Evolutionary conservation across 306 rosid species (phyloP), one percentile per base, ranked within the genome.

Genomic region (Cucurbita pepo): DNA sequence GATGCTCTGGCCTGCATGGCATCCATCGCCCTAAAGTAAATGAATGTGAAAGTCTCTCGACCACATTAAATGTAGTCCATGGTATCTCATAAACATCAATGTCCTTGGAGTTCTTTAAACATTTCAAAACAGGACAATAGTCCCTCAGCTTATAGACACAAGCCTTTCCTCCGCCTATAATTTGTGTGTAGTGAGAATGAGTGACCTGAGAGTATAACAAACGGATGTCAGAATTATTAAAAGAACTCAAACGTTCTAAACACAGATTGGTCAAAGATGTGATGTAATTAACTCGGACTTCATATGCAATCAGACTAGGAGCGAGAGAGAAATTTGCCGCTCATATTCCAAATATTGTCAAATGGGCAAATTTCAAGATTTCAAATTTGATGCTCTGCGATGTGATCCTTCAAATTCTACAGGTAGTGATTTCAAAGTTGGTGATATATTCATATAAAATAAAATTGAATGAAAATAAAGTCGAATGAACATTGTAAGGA

Each of bases 171-270:
- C 96, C 96, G 3, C 73, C 77, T 21, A 78, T 81, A 62, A 82
- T 86, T 70, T 94, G 98, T 1, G 98, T 94, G 81, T 73, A 94
- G 76, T 89, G 97, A 8, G 94, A 90, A 3, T 78, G 88, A 75
- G 83, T 78, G 25, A 90, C 87, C 98, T 92, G 80, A 56, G 14
- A 76, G 37, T 57, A 61, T 18, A 14, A 10, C 69, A 75, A 36
- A 63, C 53, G 36, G 22, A n/a, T 62, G 37, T 67, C 56, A 67
- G 14, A 67, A 47, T 47, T 22, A 21, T 21, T 22, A 67, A 47
- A 38, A 12, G 41, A 67, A 7, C 40, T 67, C 56, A 19, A 66
- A 66, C 16, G 8, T 43, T 41, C 34, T 44, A 44, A 66, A 45
- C 25, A 21, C 53, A 44, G 3, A 45, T 44, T 14, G 55, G 56